Conservation (phyloP, 2,329 filamentous ascomycete species). For the Aureobasidium melanogenum region DNA sequence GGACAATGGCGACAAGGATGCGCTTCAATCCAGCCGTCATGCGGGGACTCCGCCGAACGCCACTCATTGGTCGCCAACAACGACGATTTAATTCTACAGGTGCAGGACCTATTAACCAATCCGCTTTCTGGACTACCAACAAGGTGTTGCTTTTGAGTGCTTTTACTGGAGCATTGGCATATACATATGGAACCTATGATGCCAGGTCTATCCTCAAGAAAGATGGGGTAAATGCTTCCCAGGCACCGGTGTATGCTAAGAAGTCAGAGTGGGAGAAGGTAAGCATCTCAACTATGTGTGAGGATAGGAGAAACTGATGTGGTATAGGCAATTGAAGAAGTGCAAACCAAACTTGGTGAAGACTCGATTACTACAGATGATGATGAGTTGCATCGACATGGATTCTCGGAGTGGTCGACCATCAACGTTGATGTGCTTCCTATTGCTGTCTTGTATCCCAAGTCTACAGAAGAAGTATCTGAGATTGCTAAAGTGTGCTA, state of each 20-base stretch:
- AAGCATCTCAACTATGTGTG: constrained; percentile 14
- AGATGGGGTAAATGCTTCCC: constrained; percentile 13
- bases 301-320: background rate
- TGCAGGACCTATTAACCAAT: background rate
- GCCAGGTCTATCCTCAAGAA: constrained; percentile 12
- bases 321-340: constrained; percentile 46
- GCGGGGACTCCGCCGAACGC: constrained; percentile 3
- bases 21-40: background rate
- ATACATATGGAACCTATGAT: constrained; percentile 39
- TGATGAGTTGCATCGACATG: constrained; percentile 55
- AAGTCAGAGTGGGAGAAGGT: constrained; percentile 44
- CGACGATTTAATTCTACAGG: background rate
- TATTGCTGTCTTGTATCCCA: constrained; percentile 57
- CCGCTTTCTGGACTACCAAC: constrained; percentile 38
- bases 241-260: constrained; percentile 38
- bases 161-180: constrained; percentile 44
- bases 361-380: constrained; percentile 55
- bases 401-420: constrained; percentile 63
- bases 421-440: constrained; percentile 56
- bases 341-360: constrained; percentile 44
- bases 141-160: constrained; percentile 40
- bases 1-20: background rate
- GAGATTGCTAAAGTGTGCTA: constrained; percentile 62
- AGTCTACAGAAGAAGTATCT: constrained; percentile 55
- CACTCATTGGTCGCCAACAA: background rate